Conservation (phyloP, 495 filamentous ascomycete species). For the Halenospora varia region DNA sequence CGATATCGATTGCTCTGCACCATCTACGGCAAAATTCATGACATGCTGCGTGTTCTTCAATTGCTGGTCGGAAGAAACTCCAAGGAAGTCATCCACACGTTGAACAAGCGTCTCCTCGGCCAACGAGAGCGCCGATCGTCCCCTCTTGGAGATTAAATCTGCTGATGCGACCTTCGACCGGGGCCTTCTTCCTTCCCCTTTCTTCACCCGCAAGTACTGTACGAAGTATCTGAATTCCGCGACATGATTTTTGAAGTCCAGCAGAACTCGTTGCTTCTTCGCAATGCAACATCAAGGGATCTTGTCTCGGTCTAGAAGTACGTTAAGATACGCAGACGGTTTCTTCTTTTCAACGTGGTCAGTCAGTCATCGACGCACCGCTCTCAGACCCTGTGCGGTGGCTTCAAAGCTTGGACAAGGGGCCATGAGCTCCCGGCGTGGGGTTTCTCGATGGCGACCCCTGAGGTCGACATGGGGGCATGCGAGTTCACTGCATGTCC, state of each 20-base stretch:
- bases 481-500: background rate
- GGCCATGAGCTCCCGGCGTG: background rate
- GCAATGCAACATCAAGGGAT: no score
- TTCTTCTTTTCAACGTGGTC: background rate
- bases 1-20: background rate
- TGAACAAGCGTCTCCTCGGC: conserved; percentile 14
- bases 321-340: background rate
- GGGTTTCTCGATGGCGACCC: background rate
- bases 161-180: background rate
- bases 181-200: background rate
- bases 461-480: background rate
- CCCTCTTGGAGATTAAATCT: conserved; percentile 6
- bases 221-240: no score
- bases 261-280: no score
- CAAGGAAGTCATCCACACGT: background rate
- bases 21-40: background rate
- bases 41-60: background rate
- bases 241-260: no score
- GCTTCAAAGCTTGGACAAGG: background rate
- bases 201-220: background rate
- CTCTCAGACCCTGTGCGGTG: background rate
- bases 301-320: no score
- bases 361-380: background rate
- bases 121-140: conserved; percentile 13
- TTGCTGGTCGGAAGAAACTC: background rate